Evolutionary conservation across 345 rosid species (phyloP).

Genomic region (Salix exigua): DNA sequence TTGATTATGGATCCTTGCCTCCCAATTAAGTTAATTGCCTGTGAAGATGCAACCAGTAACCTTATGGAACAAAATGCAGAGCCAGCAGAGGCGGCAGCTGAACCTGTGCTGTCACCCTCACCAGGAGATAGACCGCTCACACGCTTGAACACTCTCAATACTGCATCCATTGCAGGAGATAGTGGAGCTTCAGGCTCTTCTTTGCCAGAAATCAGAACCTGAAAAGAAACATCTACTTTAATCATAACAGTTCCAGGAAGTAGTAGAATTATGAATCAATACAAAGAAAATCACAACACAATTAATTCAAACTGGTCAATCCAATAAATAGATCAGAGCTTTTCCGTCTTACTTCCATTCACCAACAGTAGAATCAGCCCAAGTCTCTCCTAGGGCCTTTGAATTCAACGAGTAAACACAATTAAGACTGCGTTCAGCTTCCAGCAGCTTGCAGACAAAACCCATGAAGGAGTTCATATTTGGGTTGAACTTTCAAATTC

Average conservation of each 20-base stretch:
- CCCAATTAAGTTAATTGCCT: conserved; percentile 85
- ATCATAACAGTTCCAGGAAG: neutral
- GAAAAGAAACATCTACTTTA: neutral
- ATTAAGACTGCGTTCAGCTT: neutral
- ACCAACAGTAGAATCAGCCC: neutral
- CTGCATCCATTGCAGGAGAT: conserved; percentile 64
- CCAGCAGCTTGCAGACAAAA: neutral
- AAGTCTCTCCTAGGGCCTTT: neutral
- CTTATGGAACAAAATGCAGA: conserved; percentile 50
- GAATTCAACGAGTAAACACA: neutral
- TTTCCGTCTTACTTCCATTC: neutral
- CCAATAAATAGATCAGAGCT: neutral
- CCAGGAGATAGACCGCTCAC: conserved; percentile 40
- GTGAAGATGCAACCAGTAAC: conserved; percentile 75
- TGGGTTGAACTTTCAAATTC: neutral
- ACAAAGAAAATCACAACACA: neutral
- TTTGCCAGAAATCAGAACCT: conserved; percentile 60
- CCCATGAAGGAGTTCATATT: neutral
- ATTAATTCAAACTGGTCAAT: neutral
- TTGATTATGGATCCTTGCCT: conserved; percentile 83
- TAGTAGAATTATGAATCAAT: neutral
- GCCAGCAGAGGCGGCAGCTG: conserved; percentile 35
- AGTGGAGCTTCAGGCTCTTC: conserved; percentile 50
- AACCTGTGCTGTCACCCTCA: conserved; percentile 26
- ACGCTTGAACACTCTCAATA: conserved; percentile 46